phyloP scores from a whole-genome alignment of 1,284 basidiomycete species.

The Irpex rosettiformis region DNA sequence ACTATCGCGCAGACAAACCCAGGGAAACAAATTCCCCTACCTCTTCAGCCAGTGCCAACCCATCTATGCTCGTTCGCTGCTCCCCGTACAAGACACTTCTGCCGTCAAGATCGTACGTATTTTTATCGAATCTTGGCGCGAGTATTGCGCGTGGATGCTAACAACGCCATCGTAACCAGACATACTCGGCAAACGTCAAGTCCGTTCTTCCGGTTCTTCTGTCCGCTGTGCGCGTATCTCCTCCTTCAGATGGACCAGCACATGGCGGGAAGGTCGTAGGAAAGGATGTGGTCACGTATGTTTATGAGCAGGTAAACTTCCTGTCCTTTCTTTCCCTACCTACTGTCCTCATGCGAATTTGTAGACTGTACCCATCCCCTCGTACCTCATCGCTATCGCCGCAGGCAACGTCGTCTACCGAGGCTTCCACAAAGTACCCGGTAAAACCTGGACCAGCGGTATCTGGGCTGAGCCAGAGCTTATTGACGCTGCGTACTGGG shows the following conservation, averaged over 20 bases:
- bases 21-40: slow-evolving; percentile 83
- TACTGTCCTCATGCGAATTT: neutral
- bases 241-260: slow-evolving; percentile 60
- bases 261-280: slow-evolving; percentile 71
- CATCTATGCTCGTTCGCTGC: slow-evolving; percentile 80
- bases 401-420: slow-evolving; percentile 80
- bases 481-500: slow-evolving; percentile 80
- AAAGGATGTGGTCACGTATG: slow-evolving; percentile 62
- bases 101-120: slow-evolving; percentile 68
- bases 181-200: slow-evolving; percentile 72
- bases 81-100: slow-evolving; percentile 80
- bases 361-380: slow-evolving; percentile 81
- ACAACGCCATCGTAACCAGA: slow-evolving; percentile 36
- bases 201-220: slow-evolving; percentile 82
- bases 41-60: slow-evolving; percentile 96
- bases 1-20: slow-evolving; percentile 69
- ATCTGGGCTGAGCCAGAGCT: slow-evolving; percentile 89
- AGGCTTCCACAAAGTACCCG: slow-evolving; percentile 55
- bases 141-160: neutral
- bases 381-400: slow-evolving; percentile 87
- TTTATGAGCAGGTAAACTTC: slow-evolving; percentile 61
- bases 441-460: slow-evolving; percentile 75
- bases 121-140: neutral
- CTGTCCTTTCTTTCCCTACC: no score
- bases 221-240: slow-evolving; percentile 78